Evolutionary conservation across 1,139 yeast genomes (phyloP), one percentile per base, ranked within the genome.

Genomic region (Taphrina betulina): DNA sequence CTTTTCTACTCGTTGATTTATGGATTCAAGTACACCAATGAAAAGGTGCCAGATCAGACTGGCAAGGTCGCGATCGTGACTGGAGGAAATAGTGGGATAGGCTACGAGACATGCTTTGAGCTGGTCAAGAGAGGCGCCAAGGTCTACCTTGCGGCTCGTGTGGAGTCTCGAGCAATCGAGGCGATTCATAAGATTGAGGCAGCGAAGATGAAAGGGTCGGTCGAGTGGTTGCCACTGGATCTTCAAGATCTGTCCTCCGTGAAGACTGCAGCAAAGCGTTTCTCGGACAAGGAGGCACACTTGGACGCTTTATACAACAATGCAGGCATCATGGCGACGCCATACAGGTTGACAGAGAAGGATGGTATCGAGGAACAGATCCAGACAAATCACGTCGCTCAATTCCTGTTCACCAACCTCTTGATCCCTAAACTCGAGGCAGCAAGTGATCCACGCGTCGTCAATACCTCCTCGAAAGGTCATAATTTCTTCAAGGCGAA

Each of bases 381-480:
- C 59, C 95, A 87, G 65, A 83, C 92, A 2, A 86, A 86, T 67
- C 87, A 82, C 65, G 72, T 88, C 5, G 78, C 94, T 0, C 95
- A 89, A 45, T 85, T 83, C 61, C 70, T 87, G 22, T 72, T 88
- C 35, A 81, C 94, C 0, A 78, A 83, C 58, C 73, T 79, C 59
- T 68, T 88, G 33, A 62, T 86, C 5, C 83, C 84, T 1, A 62
- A 80, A 48, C 68, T 87, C 63, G 3, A 38, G 5, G 20, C 16
- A 3, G 23, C 53, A 2, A 19, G 10, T 7, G 53, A 28, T 16
- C 31, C 53, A 3, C 36, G 95, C 60, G 76, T 88, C 24, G 74
- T 89, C 2, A 81, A 81, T 64, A 72, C 86, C 26, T 78, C 87
- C 16, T 83, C 95, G 1, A 70, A 84, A 19, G 88, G 86, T 1